Percentiles rank a stretch among this genome's conserved stretches.
Evolutionary conservation across 805 yeast genomes (phyloP).

Genomic region (Metschnikowia peoriensis): DNA sequence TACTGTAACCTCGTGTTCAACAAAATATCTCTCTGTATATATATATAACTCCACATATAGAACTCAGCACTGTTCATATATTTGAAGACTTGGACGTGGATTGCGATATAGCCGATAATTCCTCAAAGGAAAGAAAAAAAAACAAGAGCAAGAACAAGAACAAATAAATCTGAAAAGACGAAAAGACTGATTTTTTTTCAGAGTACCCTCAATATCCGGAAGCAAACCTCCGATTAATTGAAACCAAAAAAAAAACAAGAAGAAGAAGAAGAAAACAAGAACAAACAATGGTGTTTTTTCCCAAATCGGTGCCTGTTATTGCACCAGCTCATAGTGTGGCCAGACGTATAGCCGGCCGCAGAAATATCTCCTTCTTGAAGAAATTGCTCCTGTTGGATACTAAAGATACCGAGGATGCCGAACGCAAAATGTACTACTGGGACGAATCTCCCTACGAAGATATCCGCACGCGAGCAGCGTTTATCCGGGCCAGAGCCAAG

Average conservation of each 20-base stretch:
- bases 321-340: conserved; percentile 2
- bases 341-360: conserved; percentile 3
- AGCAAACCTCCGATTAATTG: too few species aligned
- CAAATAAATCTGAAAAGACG: neutral
- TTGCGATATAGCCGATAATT: neutral
- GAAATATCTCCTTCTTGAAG: conserved; percentile 37
- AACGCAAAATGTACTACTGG: conserved; percentile 60
- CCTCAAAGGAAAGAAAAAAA: neutral
- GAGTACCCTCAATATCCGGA: neutral
- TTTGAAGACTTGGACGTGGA: too few species aligned
- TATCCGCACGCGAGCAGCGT: conserved; percentile 86
- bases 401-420: conserved; percentile 26
- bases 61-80: neutral
- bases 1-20: neutral
- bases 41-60: too few species aligned
- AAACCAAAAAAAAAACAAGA: neutral
- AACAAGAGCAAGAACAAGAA: neutral
- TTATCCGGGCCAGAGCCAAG: conserved; percentile 78
- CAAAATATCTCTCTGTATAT: neutral
- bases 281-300: conserved; percentile 10
- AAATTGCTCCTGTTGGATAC: conserved; percentile 37
- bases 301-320: conserved; percentile 8
- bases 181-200: neutral
- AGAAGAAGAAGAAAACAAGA: neutral
- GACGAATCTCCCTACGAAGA: conserved; percentile 89